phyloP scores from a whole-genome alignment of 768 basidiomycete genomes.

The Cytidiella melzeri region DNA sequence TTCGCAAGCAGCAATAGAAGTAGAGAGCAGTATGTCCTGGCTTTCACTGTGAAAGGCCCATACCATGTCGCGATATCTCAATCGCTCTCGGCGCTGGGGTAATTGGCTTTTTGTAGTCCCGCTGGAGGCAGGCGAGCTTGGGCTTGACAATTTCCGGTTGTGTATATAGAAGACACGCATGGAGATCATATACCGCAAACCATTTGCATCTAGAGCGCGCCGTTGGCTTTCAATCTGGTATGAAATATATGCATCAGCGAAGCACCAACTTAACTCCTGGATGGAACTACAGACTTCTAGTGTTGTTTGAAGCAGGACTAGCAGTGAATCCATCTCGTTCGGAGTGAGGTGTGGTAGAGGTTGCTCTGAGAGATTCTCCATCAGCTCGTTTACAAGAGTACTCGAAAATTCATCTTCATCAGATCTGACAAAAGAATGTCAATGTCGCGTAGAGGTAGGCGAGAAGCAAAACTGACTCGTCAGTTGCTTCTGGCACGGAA shows the following conservation, averaged over 20 bases:
- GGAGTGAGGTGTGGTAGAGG: slow-evolving; percentile 67
- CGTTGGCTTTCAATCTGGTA: slow-evolving; percentile 92
- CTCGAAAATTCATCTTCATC: slow-evolving; percentile 59
- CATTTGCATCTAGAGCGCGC: slow-evolving; percentile 87
- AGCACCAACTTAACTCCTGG: background rate
- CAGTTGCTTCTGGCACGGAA: slow-evolving; percentile 32
- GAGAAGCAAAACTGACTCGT: slow-evolving; percentile 39
- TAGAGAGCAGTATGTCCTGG: slow-evolving; percentile 74
- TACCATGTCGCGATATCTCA: slow-evolving; percentile 89
- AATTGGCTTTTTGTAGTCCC: slow-evolving; percentile 38
- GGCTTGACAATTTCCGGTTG: slow-evolving; percentile 54
- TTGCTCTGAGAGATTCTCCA: slow-evolving; percentile 55
- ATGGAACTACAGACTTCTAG: slow-evolving; percentile 50
- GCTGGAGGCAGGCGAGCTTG: slow-evolving; percentile 41
- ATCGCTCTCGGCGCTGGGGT: slow-evolving; percentile 57
- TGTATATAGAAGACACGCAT: slow-evolving; percentile 89
- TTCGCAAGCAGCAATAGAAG: slow-evolving; percentile 62
- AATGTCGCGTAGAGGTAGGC: background rate
- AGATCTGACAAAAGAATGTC: slow-evolving; percentile 27
- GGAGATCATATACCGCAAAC: slow-evolving; percentile 87
- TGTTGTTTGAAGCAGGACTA: slow-evolving; percentile 81
- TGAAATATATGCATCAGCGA: slow-evolving; percentile 4
- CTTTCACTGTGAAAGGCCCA: slow-evolving; percentile 98
- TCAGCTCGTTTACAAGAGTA: slow-evolving; percentile 49
- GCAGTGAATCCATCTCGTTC: slow-evolving; percentile 79